These are phyloP conservation scores for Sarcodon sp. DNA, from an alignment of 768 basidiomycete species.

Conservation along the genomic window DNA sequence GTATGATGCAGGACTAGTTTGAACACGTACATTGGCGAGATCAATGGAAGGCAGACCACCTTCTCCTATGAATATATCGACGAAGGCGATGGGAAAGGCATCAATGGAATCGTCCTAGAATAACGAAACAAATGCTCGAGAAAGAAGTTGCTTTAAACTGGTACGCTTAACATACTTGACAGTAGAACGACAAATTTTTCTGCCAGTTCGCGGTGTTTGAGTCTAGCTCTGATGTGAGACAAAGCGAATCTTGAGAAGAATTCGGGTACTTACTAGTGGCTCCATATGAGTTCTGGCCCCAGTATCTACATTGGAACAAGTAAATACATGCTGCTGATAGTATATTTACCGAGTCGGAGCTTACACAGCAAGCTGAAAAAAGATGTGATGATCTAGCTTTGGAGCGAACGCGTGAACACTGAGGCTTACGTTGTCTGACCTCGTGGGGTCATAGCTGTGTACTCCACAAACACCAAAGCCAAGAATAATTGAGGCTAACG, in stretches of 20 bases:
- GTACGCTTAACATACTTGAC: constrained; percentile 22
- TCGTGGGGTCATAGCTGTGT: too few relatives aligned
- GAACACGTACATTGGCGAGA: constrained; percentile 37
- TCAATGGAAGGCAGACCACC: constrained; percentile 48
- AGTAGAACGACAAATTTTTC: constrained; percentile 35
- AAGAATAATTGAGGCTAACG: too few relatives aligned
- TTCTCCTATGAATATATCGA: constrained; percentile 44
- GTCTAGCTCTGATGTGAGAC: neutral
- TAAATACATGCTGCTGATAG: too few relatives aligned
- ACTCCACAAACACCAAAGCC: too few relatives aligned
- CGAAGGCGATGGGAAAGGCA: constrained; percentile 47
- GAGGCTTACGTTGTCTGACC: too few relatives aligned
- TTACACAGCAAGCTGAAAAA: too few relatives aligned
- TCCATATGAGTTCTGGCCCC: constrained; percentile 50
- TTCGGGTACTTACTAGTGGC: constrained; percentile 25
- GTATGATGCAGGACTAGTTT: neutral
- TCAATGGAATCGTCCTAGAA: constrained; percentile 42
- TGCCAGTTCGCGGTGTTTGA: constrained; percentile 31
- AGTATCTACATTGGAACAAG: constrained; percentile 22
- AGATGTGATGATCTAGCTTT: too few relatives aligned
- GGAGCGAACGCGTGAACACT: too few relatives aligned
- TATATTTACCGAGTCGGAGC: too few relatives aligned
- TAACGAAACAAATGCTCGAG: neutral
- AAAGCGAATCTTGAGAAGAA: neutral
- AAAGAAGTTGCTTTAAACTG: neutral